Base-by-base conservation (phyloP, 2,329 filamentous ascomycete species). In the Mollisia scopiformis region DNA sequence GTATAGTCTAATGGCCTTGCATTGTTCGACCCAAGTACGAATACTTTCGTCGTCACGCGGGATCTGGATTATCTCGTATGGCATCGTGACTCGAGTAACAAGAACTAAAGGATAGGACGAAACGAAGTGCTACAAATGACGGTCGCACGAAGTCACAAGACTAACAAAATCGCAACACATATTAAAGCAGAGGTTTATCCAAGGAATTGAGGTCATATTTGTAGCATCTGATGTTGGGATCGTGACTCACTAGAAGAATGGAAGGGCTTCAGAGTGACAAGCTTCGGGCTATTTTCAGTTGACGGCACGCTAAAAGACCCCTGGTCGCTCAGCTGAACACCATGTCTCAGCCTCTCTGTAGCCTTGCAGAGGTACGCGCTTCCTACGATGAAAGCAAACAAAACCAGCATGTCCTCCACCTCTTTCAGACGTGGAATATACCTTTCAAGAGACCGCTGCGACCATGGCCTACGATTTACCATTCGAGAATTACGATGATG, bases 401-500 rank as follows among this genome's bases (percentile, higher is more conserved):
- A 37, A 62, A 19, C 35, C 43, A 58, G 51, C 62, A 65, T 47
- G 41, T 47, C 56, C 50, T 33, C n/a, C 43, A 7, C 50, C 41
- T 53, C 43, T 49, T 52, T 19, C 11, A 27, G n/a, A 53, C 39
- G 46, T 30, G 39, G 52, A 19, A 47, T n/a, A 28, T 61, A 35
- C 52, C 21, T 28, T 52, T n/a, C 25, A n/a, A 30, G 13, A 30
- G 14, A 19, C 52, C 19, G 23, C 37, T 19, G 55, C 31, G 49
- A 46, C 27, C 41, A 59, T 70, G 68, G 58, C 53, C 31, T 59
- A 62, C 27, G 41, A 62, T 35, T 61, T 49, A 6, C 31, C 50
- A 10, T 73, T 74, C 55, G 55, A 54, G 11, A 57, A 87, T 68
- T 84, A 88, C 55, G 87, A 90, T 70, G 66, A 79, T 31, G 65